phyloP scores from a whole-genome alignment of 139 green algal genomes.

The Micractinium sp. region DNA sequence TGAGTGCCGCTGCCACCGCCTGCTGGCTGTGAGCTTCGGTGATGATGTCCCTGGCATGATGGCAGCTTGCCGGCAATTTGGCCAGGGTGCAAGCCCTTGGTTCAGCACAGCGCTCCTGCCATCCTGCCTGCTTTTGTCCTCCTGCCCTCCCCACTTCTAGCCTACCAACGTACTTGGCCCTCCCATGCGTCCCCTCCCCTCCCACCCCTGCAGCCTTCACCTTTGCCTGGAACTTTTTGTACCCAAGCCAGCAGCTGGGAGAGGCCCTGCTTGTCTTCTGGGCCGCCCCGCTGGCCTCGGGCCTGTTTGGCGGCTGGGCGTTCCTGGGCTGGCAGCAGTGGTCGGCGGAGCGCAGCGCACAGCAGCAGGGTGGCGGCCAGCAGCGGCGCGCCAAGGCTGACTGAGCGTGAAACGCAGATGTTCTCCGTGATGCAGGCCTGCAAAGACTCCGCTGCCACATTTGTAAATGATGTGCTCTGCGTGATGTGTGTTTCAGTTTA shows the following conservation, averaged over 20 bases:
- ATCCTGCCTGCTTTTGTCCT: background rate
- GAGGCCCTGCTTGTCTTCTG: slow-evolving; percentile 34
- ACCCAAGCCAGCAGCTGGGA: background rate
- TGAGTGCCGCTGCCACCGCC: background rate
- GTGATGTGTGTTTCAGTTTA: background rate
- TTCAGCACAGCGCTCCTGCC: background rate
- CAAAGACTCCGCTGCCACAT: too few species aligned
- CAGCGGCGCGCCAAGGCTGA: slow-evolving; percentile 12
- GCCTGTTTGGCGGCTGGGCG: slow-evolving; percentile 24
- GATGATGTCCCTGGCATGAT: too few species aligned
- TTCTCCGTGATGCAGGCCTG: too few species aligned
- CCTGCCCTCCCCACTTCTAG: too few species aligned
- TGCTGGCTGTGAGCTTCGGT: too few species aligned
- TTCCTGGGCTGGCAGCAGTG: slow-evolving; percentile 26
- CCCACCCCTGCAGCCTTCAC: slow-evolving; percentile 8
- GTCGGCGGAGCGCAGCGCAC: background rate
- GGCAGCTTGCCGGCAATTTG: background rate
- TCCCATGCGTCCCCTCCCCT: background rate
- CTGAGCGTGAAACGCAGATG: background rate
- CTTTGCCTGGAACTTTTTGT: slow-evolving; percentile 2
- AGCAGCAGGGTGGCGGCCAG: background rate
- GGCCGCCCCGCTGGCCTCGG: slow-evolving; percentile 8
- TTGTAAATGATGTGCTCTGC: background rate
- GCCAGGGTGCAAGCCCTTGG: background rate
- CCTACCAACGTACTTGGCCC: background rate